Base-by-base conservation (phyloP, 2,329 filamentous ascomycete species). In the Fusarium sp. region DNA sequence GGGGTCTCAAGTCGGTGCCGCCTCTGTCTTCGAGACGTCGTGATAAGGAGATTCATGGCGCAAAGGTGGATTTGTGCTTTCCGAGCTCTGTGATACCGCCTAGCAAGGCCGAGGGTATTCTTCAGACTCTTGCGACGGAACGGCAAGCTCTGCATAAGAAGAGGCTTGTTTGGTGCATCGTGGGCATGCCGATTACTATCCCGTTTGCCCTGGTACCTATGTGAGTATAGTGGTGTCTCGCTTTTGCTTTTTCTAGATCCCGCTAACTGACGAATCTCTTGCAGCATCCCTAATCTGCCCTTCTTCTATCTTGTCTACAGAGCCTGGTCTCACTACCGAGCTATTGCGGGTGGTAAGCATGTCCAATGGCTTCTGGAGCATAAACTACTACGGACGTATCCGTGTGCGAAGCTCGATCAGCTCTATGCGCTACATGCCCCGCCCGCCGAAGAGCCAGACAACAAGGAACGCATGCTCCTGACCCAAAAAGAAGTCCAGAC, bases 281-380 rank as follows among this genome's bases (percentile, higher is more conserved):
- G 13, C 72, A 97, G 93, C 67, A 87, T 98, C 68, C 94, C 95
- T 37, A 98, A 99, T 78, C 84, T 99, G 14, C 96, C 96, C 20
- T 98, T 98, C 84, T 98, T 98, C 84, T 99, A 98, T 80, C 87
- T 98, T 42, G 89, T 88, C 20, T 99, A 97, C 82, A 88, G 96
- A 69, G 92, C 93, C 27, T 98, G 92, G 91, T 97, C 93, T 21
- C 93, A 97, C 80, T 97, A 92, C 89, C 88, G 91, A 82, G 96
- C 96, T 55, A 83, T 97, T 56, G 88, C 89, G 40, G 96, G 96
- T 57, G 94, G 93, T 21, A 92, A 89, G 75, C 93, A 98, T 78
- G 83, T 98, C 34, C 88, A 95, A 71, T 96, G 93, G 79, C 87
- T 99, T 14, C 80, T 95, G 42, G 82, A 92, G 60, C 90, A 94